phyloP scores from a whole-genome alignment of 805 yeast genomes.

The Yarrowia keelungensis region DNA sequence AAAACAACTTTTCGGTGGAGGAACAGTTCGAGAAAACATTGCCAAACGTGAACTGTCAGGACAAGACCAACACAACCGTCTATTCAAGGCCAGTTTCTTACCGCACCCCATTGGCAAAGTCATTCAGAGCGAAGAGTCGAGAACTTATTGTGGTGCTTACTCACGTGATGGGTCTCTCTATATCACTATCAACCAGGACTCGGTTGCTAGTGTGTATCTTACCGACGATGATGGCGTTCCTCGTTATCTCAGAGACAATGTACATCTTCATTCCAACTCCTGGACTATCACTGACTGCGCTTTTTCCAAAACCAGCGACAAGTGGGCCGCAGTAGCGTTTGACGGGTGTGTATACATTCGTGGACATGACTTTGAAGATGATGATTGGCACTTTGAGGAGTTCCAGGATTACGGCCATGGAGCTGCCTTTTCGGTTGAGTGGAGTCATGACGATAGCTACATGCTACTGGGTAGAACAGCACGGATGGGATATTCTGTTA shows the following conservation, averaged over 20 bases:
- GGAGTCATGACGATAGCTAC: conserved; percentile 14
- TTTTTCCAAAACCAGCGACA: conserved; percentile 11
- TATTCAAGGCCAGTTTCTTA: conserved; percentile 4
- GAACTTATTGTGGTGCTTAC: conserved; percentile 26
- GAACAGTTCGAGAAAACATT: conserved; percentile 6
- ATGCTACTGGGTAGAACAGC: conserved; percentile 18
- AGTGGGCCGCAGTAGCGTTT: conserved; percentile 27
- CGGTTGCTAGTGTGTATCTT: neutral
- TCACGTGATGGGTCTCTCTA: conserved; percentile 8
- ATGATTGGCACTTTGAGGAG: neutral
- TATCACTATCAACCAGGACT: conserved; percentile 17
- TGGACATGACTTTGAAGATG: neutral
- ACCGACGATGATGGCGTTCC: neutral
- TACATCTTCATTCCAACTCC: conserved; percentile 19
- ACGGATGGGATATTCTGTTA: conserved; percentile 14
- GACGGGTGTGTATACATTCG: conserved; percentile 16
- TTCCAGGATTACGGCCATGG: conserved; percentile 5
- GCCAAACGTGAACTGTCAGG: conserved; percentile 15
- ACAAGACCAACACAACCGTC: neutral
- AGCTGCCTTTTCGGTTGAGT: conserved; percentile 20
- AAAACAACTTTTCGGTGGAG: conserved; percentile 7
- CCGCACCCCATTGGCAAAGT: conserved; percentile 36
- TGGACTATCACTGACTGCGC: conserved; percentile 35
- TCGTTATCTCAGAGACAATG: neutral
- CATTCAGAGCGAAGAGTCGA: conserved; percentile 8